These are phyloP conservation scores for Mimosa pudica DNA, from an alignment of 306 rosid genomes.

Conservation along the genomic window DNA sequence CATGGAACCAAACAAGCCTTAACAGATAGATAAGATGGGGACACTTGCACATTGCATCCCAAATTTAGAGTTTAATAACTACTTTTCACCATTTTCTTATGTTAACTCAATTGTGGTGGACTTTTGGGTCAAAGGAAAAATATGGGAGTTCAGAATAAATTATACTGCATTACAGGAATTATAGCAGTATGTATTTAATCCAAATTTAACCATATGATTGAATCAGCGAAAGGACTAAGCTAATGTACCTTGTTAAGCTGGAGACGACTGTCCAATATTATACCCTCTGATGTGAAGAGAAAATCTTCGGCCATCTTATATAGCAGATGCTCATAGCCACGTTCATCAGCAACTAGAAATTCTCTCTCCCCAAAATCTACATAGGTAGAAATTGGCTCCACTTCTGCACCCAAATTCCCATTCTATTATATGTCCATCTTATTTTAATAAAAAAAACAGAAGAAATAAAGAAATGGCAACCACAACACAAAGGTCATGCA, in stretches of 20 bases:
- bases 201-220: background rate
- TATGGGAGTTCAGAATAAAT: background rate
- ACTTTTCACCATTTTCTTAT: background rate
- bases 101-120: background rate
- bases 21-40: background rate
- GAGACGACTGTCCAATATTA: conserved; percentile 61
- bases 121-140: background rate
- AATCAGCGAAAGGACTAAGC: background rate
- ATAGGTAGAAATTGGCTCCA: conserved; percentile 70
- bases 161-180: background rate
- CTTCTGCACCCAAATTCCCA: conserved; percentile 62
- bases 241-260: conserved; percentile 61
- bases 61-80: background rate
- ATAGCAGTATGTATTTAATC: background rate
- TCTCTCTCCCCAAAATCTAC: conserved; percentile 64
- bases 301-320: conserved; percentile 68
- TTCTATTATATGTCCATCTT: conserved; percentile 6
- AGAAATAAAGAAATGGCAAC: background rate
- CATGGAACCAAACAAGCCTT: background rate
- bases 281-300: conserved; percentile 59
- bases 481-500: background rate
- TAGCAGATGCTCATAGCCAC: conserved; percentile 64
- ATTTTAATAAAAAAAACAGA: conserved; percentile 3
- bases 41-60: background rate
- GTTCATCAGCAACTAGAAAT: conserved; percentile 69